Evolutionary conservation across 148 eudicot species (phyloP), one percentile per base, ranked within the genome.

Genomic region (Rhododendron henanense): DNA sequence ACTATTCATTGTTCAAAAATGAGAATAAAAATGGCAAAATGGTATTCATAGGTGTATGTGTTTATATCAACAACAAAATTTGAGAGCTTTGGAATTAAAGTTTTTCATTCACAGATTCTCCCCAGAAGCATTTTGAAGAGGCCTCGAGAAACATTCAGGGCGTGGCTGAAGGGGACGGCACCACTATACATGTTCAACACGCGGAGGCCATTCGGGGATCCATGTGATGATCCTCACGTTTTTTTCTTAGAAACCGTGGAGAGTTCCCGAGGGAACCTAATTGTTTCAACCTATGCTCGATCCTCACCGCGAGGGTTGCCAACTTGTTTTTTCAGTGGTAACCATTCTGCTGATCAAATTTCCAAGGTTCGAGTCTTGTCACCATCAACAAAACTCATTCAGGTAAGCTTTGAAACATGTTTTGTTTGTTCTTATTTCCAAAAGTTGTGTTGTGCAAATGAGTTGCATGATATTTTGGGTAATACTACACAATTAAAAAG

Each of bases 211-310:
- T 4, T 37, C 0, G 79, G 23, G 0, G 71, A 88, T 77, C 83
- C 85, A 3, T 88, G 90, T 15, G 79, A 77, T 16, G 85, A 83
- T 78, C 90, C 90, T 37, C 87, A 88, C 23, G 35, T 82, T 35
- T 88, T 88, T 47, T 85, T 82, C 84, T 85, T 57, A 4, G 83
- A 90, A 39, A 45, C 87, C 5, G 39, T 85, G 0, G 50, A 81
- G 1, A 83, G 11, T 3, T 59, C 37, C 14, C 4, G 0, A 1
- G 15, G 10, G 37, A 69, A 79, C 33, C 53, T 79, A 4, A 84
- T 61, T 21, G 39, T 88, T 6, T 79, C 88, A 3, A 84, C 18
- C 6, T 88, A 86, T 33, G 53, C 77, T 73, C 69, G 88, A 53
- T 73, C 84, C 2, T 81, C 82, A 13, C 86, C 85, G 0, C 75